Percentiles rank a stretch among this genome's conserved stretches.
phyloP scores from a whole-genome alignment of 495 filamentous ascomycete species.

The Podospora anserina region DNA sequence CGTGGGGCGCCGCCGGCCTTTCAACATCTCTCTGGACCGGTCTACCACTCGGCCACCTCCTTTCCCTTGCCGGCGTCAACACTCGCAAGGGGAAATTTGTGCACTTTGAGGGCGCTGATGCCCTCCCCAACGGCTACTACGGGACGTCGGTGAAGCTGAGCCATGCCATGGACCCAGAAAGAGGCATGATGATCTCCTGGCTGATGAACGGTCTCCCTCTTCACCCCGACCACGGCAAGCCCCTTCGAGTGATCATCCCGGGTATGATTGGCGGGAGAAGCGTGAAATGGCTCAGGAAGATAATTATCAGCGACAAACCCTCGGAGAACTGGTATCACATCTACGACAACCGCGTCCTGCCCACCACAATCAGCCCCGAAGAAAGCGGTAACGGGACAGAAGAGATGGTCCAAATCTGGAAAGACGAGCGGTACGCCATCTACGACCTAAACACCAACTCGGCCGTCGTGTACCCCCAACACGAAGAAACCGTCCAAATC shows the following conservation, averaged over 20 bases:
- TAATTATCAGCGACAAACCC: conserved; percentile 73
- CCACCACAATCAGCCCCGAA: conserved; percentile 84
- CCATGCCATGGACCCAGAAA: conserved; percentile 82
- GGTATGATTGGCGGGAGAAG: conserved; percentile 93
- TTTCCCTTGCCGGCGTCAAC: conserved; percentile 62
- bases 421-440: conserved; percentile 89
- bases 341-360: conserved; percentile 88
- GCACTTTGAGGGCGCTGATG: conserved; percentile 91
- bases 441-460: conserved; percentile 92
- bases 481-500: conserved; percentile 62
- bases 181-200: conserved; percentile 85
- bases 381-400: conserved; percentile 51
- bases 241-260: conserved; percentile 79
- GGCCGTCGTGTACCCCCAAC: conserved; percentile 74
- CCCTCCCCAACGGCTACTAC: conserved; percentile 85
- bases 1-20: conserved; percentile 87
- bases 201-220: conserved; percentile 90
- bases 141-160: conserved; percentile 85
- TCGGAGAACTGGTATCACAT: conserved; percentile 98
- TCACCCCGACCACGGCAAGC: conserved; percentile 83
- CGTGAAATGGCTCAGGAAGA: conserved; percentile 89
- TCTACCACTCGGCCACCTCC: conserved; percentile 68
- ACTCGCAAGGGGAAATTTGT: conserved; percentile 73
- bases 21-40: conserved; percentile 92
- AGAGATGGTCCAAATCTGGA: conserved; percentile 75